Base-by-base conservation (phyloP, 371 early-diverging fungal species). In the Syncephalastrum monosporum region DNA sequence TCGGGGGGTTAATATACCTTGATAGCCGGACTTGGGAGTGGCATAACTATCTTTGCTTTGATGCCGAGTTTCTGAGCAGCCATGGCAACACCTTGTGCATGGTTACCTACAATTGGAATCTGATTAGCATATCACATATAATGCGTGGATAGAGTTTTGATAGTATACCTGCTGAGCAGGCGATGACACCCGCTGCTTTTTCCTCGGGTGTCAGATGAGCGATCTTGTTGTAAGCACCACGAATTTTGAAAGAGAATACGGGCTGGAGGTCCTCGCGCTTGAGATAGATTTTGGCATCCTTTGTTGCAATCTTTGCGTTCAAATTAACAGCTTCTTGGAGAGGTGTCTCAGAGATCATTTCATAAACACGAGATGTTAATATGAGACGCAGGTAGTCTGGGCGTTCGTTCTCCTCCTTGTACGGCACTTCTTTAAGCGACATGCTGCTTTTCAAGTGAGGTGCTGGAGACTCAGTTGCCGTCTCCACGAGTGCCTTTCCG, bases 231-330 rank as follows among this genome's bases (percentile, higher is more conserved):
- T 96, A 95, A 2, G 98, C 97, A 25, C 98, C 98, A 44, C 98
- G 88, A 59, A 93, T 86, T 81, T 98, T 98, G 87, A 98, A 98
- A 14, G 93, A 92, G 65, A 98, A 98, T 7, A 94, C 94, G n/a
- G 91, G 91, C 58, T 97, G 96, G 42, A 96, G 76, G 71, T 98
- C 98, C 68, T 98, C 98, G 53, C 98, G 88, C 72, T 98, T 98
- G 27, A 96, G 65, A 24, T 79, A 84, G 51, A 98, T 82, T 16
- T 78, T 77, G 64, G 91, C 88, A 3, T 74, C 68, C 51, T 25
- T 13, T 19, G 25, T 25, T 56, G 59, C 24, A 21, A 85, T 42
- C 21, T 89, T 84, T n/a, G 71, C 38, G 15, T 92, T 91, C 44
- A 98, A 78, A 61, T 94, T 94, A 53, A 76, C 64, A 15, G 97